phyloP scores from a whole-genome alignment of 768 basidiomycete genomes.

The Lactarius quietus region DNA sequence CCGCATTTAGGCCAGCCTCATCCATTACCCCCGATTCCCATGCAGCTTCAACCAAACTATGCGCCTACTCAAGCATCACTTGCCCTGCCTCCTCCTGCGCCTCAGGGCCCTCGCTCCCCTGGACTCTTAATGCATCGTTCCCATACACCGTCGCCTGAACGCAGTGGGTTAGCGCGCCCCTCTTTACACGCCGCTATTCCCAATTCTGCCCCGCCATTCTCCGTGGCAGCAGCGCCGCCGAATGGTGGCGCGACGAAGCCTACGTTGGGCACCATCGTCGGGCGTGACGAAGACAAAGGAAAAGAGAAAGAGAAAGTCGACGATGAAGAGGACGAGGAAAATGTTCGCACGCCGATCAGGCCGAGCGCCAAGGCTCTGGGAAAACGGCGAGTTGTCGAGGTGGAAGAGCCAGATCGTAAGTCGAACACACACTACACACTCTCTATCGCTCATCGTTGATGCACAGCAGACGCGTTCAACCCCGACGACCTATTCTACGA shows the following conservation, averaged over 20 bases:
- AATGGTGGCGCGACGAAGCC: conserved; percentile 13
- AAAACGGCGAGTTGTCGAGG: conserved; percentile 64
- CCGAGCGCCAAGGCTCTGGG: conserved; percentile 89
- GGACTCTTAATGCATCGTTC: conserved; percentile 46
- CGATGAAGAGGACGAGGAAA: conserved; percentile 32
- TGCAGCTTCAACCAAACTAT: conserved; percentile 27
- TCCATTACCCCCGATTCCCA: conserved; percentile 38
- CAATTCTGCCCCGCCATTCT: conserved; percentile 4
- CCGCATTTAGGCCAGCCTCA: conserved; percentile 33
- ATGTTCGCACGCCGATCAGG: conserved; percentile 40
- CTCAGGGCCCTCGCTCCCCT: conserved; percentile 69
- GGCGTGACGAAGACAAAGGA: neutral
- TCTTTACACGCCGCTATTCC: conserved; percentile 11
- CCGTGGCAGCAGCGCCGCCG: conserved; percentile 9
- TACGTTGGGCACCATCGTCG: conserved; percentile 8
- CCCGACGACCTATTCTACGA: conserved; percentile 55
- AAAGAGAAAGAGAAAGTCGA: neutral
- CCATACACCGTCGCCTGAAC: conserved; percentile 69
- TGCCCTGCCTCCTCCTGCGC: conserved; percentile 63
- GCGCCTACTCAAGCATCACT: conserved; percentile 38
- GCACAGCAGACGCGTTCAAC: conserved; percentile 45
- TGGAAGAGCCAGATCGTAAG: conserved; percentile 48
- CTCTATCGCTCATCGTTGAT: neutral
- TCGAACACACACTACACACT: conserved; percentile 22
- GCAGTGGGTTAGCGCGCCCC: conserved; percentile 27